These are phyloP conservation scores for Hymenoscyphus occultus DNA, from an alignment of 2,329 filamentous ascomycete genomes.

Conservation along the genomic window DNA sequence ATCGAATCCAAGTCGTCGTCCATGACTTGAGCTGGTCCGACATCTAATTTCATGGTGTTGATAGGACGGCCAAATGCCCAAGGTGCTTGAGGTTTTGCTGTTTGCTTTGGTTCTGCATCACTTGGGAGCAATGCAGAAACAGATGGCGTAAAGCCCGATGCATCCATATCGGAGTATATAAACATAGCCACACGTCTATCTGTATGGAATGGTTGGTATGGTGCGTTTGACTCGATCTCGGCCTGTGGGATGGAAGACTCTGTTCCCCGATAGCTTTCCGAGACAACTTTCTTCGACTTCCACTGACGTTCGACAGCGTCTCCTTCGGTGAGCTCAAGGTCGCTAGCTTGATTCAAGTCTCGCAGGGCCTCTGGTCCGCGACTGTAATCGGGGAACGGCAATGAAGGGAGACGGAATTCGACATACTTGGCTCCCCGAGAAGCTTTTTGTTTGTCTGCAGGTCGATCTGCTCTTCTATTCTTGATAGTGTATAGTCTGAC, in stretches of 20 bases:
- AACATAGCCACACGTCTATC: slow-evolving; percentile 80
- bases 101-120: slow-evolving; percentile 18
- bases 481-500: slow-evolving; percentile 57
- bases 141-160: slow-evolving; percentile 24
- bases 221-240: slow-evolving; percentile 92
- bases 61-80: slow-evolving; percentile 64
- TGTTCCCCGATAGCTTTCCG: slow-evolving; percentile 38
- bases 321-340: slow-evolving; percentile 32
- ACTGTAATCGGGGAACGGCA: slow-evolving; percentile 51
- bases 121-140: slow-evolving; percentile 30
- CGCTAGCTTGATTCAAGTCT: slow-evolving; percentile 48
- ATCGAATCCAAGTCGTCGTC: slow-evolving; percentile 51
- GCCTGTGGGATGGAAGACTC: slow-evolving; percentile 69
- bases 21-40: slow-evolving; percentile 45
- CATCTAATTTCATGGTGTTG: slow-evolving; percentile 48
- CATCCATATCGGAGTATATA: slow-evolving; percentile 48
- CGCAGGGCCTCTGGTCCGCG: slow-evolving; percentile 56
- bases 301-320: slow-evolving; percentile 34
- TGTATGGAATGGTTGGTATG: slow-evolving; percentile 94
- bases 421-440: slow-evolving; percentile 36
- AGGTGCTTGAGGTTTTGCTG: slow-evolving; percentile 23
- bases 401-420: slow-evolving; percentile 63
- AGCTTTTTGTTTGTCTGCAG: slow-evolving; percentile 55
- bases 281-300: slow-evolving; percentile 39
- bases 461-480: slow-evolving; percentile 48